Evolutionary conservation across 768 basidiomycete genomes (phyloP), one percentile per base, ranked within the genome.

Genomic region (Mycena amicta): DNA sequence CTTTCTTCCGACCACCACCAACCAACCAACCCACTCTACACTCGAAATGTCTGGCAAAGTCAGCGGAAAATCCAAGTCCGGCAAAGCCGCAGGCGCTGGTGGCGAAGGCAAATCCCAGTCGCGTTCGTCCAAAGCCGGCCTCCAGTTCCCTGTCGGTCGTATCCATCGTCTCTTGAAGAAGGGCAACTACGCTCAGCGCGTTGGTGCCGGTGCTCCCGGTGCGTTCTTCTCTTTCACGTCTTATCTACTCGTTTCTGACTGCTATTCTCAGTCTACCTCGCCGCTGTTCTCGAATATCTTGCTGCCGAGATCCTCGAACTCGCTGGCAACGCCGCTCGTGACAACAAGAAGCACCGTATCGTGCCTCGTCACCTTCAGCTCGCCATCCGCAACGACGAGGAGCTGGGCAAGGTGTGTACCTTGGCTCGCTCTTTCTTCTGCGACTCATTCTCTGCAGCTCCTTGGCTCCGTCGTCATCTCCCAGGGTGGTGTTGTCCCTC

Each of bases 331-430:
- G 47, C 47, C 13, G 47, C 47, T 29, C 47, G 47, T 23, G 47
- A 49, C 47, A 85, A 85, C 77, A 85, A 89, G 82, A 88, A 92
- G 80, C 85, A 88, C 68, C 90, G 91, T 84, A 92, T 92, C 68
- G 88, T 92, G 23, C 91, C 90, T 51, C 86, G 91, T 68, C 91
- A 93, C 75, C 73, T 93, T 46, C 91, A 93, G 71, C 86, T 93
- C 59, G 90, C 91, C 61, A 90, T 92, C 73, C 84, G 91, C 62
- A 90, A 91, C 74, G 89, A 90, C 60, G 89, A 54, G 55, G 29
- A 45, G 43, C 20, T 45, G 43, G 43, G 43, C 43, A 45, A 45
- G 22, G 31, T 53, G 3, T 26, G 51, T 27, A 15, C 59, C 69
- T 73, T 73, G 72, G 72, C 71, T 69, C 72, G 72, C 74, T 72